These are phyloP conservation scores for Colletotrichum sojae DNA, from an alignment of 2,329 filamentous ascomycete genomes.

Conservation along the genomic window DNA sequence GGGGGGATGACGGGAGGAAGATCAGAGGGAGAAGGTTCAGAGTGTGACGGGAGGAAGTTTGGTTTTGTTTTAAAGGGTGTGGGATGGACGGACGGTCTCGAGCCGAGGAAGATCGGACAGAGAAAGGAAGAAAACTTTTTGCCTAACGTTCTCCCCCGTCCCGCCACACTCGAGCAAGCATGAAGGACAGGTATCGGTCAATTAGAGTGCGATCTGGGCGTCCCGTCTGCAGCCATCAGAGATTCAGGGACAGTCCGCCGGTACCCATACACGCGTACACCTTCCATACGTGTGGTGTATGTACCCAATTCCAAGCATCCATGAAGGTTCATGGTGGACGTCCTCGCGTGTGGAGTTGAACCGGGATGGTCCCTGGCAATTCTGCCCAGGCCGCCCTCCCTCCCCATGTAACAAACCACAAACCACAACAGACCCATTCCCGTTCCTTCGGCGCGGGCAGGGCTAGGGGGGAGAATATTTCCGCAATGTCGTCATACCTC, in stretches of 20 bases:
- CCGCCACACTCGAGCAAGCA: slow-evolving; percentile 24
- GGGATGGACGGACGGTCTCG: background rate
- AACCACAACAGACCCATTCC: slow-evolving; percentile 6
- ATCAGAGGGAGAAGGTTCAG: background rate
- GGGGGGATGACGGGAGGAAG: background rate
- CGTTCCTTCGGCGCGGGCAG: slow-evolving; percentile 29
- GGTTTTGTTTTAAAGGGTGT: slow-evolving; percentile 30
- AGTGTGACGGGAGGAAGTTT: slow-evolving; percentile 4
- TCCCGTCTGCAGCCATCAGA: slow-evolving; percentile 22
- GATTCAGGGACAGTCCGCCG: slow-evolving; percentile 31
- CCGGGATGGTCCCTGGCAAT: slow-evolving; percentile 31
- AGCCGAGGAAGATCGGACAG: slow-evolving; percentile 1
- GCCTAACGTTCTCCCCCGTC: background rate
- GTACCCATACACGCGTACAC: slow-evolving; percentile 9
- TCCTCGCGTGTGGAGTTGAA: slow-evolving; percentile 33
- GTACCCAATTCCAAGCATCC: background rate
- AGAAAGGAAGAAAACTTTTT: slow-evolving; percentile 8
- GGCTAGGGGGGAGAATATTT: slow-evolving; percentile 26
- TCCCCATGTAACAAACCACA: too few relatives aligned
- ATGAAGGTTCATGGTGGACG: slow-evolving; percentile 23
- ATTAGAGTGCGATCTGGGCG: slow-evolving; percentile 16
- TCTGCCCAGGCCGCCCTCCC: background rate
- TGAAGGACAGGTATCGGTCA: background rate
- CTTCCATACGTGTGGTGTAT: too few relatives aligned
- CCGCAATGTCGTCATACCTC: slow-evolving; percentile 39